phyloP scores from a whole-genome alignment of 23 red algal genomes.

The Gracilaria domingensis region DNA sequence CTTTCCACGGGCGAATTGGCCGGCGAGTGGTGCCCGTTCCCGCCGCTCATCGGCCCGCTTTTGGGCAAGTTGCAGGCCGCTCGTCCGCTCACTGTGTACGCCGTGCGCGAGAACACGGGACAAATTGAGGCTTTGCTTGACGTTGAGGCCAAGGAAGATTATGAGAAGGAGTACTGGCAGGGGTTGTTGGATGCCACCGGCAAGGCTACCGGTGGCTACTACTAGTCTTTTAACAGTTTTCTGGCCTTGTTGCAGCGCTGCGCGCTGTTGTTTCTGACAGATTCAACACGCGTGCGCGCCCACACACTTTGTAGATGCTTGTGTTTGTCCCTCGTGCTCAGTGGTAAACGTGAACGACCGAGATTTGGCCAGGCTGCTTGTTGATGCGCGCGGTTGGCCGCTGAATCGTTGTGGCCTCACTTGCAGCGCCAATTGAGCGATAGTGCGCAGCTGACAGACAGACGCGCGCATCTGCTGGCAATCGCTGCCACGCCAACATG shows the following conservation, averaged over 20 bases:
- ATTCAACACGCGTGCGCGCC: neutral
- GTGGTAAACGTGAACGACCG: conserved; percentile 14
- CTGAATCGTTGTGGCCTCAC: neutral
- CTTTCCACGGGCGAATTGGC: conserved; percentile 85
- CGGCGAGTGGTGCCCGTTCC: conserved; percentile 96
- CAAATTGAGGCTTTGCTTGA: conserved; percentile 94
- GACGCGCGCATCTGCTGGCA: too few species aligned
- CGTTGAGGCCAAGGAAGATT: conserved; percentile 88
- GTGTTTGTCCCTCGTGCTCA: neutral
- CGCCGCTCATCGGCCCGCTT: conserved; percentile 90
- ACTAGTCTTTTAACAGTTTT: conserved; percentile 49
- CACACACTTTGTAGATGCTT: conserved; percentile 9
- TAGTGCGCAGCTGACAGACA: too few species aligned
- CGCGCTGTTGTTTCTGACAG: neutral
- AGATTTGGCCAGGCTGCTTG: neutral
- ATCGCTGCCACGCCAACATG: too few species aligned
- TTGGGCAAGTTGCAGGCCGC: conserved; percentile 93
- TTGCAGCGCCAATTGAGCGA: neutral
- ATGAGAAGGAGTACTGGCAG: conserved; percentile 95
- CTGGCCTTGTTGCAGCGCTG: neutral
- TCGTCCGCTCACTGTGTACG: conserved; percentile 77
- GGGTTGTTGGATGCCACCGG: conserved; percentile 94
- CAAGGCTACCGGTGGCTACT: conserved; percentile 95
- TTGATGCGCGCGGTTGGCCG: neutral
- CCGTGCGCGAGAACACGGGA: conserved; percentile 92